Percentiles rank a stretch among this genome's conserved stretches.
Evolutionary conservation across 2,329 filamentous ascomycete species (phyloP).

Genomic region (Aspergillus eucalypticola): DNA sequence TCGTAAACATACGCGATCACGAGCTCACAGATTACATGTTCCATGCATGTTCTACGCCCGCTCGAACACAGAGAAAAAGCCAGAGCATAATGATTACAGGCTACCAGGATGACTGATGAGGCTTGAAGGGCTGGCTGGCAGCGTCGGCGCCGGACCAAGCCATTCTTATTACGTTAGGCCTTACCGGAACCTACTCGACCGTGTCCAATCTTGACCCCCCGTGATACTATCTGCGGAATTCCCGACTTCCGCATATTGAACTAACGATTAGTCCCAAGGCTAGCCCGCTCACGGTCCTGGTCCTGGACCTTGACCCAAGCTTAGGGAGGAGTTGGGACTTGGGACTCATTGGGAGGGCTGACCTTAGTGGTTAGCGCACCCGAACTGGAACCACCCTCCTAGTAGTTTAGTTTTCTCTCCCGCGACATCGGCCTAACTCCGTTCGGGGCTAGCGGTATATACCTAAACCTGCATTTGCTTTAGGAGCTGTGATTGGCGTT

Average conservation of each 20-base stretch:
- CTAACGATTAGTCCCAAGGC: slow-evolving; percentile 10
- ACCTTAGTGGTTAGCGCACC: slow-evolving; percentile 12
- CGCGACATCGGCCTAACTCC: slow-evolving; percentile 13
- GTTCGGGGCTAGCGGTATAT: slow-evolving; percentile 14
- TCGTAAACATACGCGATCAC: neutral
- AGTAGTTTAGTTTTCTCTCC: neutral
- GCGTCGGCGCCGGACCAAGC: slow-evolving; percentile 13
- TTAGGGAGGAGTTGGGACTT: neutral
- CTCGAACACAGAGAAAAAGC: slow-evolving; percentile 22
- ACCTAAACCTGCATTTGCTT: slow-evolving; percentile 23
- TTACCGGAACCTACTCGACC: neutral
- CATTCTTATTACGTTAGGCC: slow-evolving; percentile 20
- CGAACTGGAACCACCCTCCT: neutral
- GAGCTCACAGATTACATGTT: slow-evolving; percentile 28
- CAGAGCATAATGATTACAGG: neutral
- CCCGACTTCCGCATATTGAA: slow-evolving; percentile 21
- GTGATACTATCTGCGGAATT: slow-evolving; percentile 23
- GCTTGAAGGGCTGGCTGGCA: neutral
- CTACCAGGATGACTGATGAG: neutral
- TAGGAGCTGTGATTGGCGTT: slow-evolving; percentile 7
- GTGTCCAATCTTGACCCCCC: slow-evolving; percentile 14
- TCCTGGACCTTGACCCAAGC: neutral
- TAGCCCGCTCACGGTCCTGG: slow-evolving; percentile 5
- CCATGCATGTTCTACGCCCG: slow-evolving; percentile 42
- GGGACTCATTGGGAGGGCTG: neutral